These are phyloP conservation scores for Saturnispora hagleri DNA, from an alignment of 805 yeast species.

Conservation along the genomic window DNA sequence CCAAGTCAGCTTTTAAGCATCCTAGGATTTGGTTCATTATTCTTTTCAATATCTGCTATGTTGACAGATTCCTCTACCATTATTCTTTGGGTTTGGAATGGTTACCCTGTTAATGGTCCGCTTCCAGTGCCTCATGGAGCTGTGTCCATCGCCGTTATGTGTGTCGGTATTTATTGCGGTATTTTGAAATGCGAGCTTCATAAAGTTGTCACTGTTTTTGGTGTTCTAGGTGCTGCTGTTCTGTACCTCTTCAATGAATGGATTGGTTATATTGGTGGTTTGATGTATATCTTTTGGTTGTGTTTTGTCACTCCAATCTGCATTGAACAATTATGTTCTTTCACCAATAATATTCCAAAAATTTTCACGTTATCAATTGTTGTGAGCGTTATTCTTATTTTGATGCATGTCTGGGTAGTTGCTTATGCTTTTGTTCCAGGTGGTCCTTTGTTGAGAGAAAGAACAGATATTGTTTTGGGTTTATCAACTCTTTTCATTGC, in stretches of 20 bases:
- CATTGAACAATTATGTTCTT: constrained; percentile 36
- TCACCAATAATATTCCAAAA: constrained; percentile 42
- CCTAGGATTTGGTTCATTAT: constrained; percentile 65
- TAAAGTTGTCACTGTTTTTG: constrained; percentile 23
- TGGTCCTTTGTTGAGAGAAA: constrained; percentile 79
- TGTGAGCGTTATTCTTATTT: constrained; percentile 43
- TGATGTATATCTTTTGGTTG: constrained; percentile 51
- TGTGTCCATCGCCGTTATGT: constrained; percentile 49
- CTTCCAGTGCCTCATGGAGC: constrained; percentile 81
- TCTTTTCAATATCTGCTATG: constrained; percentile 66
- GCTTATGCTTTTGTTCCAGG: constrained; percentile 98
- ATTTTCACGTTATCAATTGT: constrained; percentile 43
- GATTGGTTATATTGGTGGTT: constrained; percentile 70
- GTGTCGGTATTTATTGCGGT: constrained; percentile 47
- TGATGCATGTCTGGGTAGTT: constrained; percentile 93
- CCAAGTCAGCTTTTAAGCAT: constrained; percentile 36
- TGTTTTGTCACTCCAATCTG: constrained; percentile 51
- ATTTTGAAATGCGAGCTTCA: constrained; percentile 21
- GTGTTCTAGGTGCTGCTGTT: constrained; percentile 41
- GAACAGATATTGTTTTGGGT: constrained; percentile 68
- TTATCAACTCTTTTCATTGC: constrained; percentile 43
- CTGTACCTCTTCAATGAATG: constrained; percentile 52
- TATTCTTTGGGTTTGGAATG: constrained; percentile 95
- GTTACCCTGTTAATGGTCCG: constrained; percentile 82
- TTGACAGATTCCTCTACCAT: constrained; percentile 78